Conservation (phyloP, 768 basidiomycete species). For the Podaxis sp. region DNA sequence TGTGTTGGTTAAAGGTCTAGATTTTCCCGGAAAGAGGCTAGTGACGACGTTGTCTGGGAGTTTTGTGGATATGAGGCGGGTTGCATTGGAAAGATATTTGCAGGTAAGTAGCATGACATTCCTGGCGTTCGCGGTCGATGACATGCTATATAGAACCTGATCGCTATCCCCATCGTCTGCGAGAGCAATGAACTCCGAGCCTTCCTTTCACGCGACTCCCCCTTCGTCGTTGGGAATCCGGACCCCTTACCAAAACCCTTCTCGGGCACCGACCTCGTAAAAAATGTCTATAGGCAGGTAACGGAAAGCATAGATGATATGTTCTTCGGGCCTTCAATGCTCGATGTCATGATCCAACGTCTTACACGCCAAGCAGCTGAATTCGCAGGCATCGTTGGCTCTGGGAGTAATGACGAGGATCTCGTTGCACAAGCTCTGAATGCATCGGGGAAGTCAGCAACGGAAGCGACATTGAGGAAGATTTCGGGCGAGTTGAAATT, state of each 20-base stretch:
- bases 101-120: conserved; percentile 56
- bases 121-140: neutral
- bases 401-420: conserved; percentile 80
- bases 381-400: conserved; percentile 80
- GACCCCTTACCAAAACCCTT: conserved; percentile 50
- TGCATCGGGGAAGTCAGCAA: conserved; percentile 60
- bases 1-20: conserved; percentile 62
- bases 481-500: conserved; percentile 79
- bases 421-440: conserved; percentile 78
- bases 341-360: conserved; percentile 92
- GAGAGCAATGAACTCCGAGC: conserved; percentile 79
- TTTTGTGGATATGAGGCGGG: conserved; percentile 80
- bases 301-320: conserved; percentile 96
- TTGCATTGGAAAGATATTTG: conserved; percentile 84
- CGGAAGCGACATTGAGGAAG: conserved; percentile 70
- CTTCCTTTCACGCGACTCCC: conserved; percentile 88
- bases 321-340: conserved; percentile 94
- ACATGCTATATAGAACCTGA: conserved; percentile 52
- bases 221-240: conserved; percentile 64
- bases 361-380: conserved; percentile 89
- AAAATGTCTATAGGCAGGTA: conserved; percentile 87
- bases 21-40: conserved; percentile 93
- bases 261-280: conserved; percentile 76
- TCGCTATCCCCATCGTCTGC: conserved; percentile 73
- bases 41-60: conserved; percentile 85